Evolutionary conservation across 2,329 filamentous ascomycete genomes (phyloP).

Genomic region (Hypoxylon sp.): DNA sequence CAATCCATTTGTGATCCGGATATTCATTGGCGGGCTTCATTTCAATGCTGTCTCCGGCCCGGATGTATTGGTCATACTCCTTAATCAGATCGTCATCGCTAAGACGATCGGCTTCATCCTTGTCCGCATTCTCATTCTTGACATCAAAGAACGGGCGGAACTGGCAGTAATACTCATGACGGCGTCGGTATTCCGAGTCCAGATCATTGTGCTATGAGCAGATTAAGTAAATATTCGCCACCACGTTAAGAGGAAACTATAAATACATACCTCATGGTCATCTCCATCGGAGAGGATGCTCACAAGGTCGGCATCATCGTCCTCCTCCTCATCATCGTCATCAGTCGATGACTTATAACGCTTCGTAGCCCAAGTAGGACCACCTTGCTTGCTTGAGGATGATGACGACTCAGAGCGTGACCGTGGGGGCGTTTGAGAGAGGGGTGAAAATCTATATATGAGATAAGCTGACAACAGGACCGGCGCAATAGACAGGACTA

Average conservation of each 20-base stretch:
- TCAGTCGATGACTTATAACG: slow-evolving; percentile 14
- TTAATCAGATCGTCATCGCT: slow-evolving; percentile 44
- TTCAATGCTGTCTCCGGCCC: slow-evolving; percentile 31
- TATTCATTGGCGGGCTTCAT: slow-evolving; percentile 38
- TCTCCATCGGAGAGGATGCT: slow-evolving; percentile 31
- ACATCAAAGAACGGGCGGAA: slow-evolving; percentile 47
- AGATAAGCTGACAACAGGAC: slow-evolving; percentile 38
- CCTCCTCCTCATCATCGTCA: slow-evolving; percentile 14
- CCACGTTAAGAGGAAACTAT: not conserved
- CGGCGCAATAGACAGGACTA: slow-evolving; percentile 37
- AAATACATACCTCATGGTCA: slow-evolving; percentile 35
- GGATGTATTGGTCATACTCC: slow-evolving; percentile 32
- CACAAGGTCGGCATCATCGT: slow-evolving; percentile 22
- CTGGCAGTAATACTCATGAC: slow-evolving; percentile 45
- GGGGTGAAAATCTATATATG: slow-evolving; percentile 36
- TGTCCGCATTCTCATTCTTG: slow-evolving; percentile 44
- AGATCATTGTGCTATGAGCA: slow-evolving; percentile 23
- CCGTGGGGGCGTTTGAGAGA: slow-evolving; percentile 23
- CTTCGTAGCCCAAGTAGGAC: slow-evolving; percentile 17
- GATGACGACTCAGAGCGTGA: slow-evolving; percentile 26
- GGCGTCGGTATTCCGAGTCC: slow-evolving; percentile 29
- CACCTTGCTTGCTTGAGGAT: slow-evolving; percentile 23
- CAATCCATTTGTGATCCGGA: slow-evolving; percentile 41
- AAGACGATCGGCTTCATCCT: slow-evolving; percentile 43
- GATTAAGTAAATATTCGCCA: slow-evolving; percentile 8